Evolutionary conservation across 495 filamentous ascomycete genomes (phyloP).

Genomic region (Sporormia fimetaria): DNA sequence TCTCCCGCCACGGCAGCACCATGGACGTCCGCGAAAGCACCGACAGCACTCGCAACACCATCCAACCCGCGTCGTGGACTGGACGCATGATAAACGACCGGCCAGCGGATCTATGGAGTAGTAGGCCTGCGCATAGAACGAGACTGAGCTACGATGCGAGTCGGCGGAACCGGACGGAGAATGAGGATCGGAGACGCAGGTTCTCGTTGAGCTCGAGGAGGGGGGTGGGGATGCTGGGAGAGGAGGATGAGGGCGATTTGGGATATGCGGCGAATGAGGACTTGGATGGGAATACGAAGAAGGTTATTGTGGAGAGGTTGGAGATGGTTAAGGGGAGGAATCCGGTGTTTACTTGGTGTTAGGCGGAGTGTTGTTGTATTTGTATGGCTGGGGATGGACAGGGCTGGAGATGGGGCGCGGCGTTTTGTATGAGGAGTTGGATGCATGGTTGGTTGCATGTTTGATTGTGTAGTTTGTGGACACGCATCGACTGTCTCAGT

Average conservation of each 20-base stretch:
- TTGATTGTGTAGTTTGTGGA: too few relatives aligned
- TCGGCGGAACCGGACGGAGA: conserved; percentile 14
- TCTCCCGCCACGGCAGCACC: conserved; percentile 46
- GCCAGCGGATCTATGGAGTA: conserved; percentile 2
- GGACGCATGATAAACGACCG: conserved; percentile 24
- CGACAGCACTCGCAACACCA: conserved; percentile 27
- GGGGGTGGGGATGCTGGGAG: conserved; percentile 36
- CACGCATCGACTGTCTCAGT: too few relatives aligned
- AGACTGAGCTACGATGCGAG: conserved; percentile 35
- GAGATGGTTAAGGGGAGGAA: conserved; percentile 92
- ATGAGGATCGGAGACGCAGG: conserved; percentile 20
- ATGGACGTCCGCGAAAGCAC: conserved; percentile 34
- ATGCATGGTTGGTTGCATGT: too few relatives aligned
- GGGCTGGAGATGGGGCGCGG: too few relatives aligned
- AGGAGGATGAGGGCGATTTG: conserved; percentile 80
- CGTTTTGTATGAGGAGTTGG: too few relatives aligned
- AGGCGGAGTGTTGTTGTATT: too few relatives aligned
- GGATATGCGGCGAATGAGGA: conserved; percentile 88
- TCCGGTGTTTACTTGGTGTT: conserved; percentile 98
- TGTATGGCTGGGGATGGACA: not conserved
- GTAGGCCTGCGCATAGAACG: conserved; percentile 11
- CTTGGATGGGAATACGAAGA: conserved; percentile 79
- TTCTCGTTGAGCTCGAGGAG: conserved; percentile 25
- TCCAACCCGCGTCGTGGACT: conserved; percentile 24
- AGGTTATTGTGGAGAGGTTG: conserved; percentile 91